A percentile compares a stretch with the other conserved stretches of the same genome.
Conservation (phyloP, 306 rosid species). For the Abrus pulchellus region DNA sequence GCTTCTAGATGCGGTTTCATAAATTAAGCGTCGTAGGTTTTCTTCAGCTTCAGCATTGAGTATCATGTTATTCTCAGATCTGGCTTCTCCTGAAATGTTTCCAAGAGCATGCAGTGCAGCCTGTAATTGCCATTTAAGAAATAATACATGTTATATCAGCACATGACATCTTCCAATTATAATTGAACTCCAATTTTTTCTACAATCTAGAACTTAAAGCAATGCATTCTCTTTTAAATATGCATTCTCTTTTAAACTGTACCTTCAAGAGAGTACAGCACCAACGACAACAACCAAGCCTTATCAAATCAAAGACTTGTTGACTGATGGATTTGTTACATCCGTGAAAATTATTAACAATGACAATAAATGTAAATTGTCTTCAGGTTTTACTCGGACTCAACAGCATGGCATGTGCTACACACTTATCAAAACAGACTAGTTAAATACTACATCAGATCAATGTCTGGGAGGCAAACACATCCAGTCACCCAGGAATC, state of each 20-base stretch:
- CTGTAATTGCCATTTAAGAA: conserved; percentile 55
- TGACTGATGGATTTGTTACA: conserved; percentile 9
- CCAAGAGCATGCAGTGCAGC: conserved; percentile 94
- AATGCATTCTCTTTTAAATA: conserved; percentile 11
- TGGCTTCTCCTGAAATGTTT: conserved; percentile 80
- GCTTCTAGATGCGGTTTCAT: conserved; percentile 74
- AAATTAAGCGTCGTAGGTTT: conserved; percentile 68
- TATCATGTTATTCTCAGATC: conserved; percentile 62
- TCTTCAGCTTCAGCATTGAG: conserved; percentile 78
- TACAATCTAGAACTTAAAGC: not conserved
- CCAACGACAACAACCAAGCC: no score
- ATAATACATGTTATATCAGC: not conserved
- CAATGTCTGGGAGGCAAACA: conserved; percentile 17
- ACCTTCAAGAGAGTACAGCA: not conserved
- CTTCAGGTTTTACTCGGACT: not conserved
- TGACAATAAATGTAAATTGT: not conserved
- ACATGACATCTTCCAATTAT: conserved; percentile 15
- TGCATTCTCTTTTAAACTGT: conserved; percentile 13
- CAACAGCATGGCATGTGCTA: not conserved
- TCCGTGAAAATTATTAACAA: not conserved
- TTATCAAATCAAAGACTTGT: not conserved
- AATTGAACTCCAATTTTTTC: conserved; percentile 8
- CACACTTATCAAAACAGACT: conserved; percentile 2
- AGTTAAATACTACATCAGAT: conserved; percentile 19
- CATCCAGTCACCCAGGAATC: not conserved